Evolutionary conservation across 2,329 filamentous ascomycete species (phyloP).

Genomic region (Ustilaginoidea virens): DNA sequence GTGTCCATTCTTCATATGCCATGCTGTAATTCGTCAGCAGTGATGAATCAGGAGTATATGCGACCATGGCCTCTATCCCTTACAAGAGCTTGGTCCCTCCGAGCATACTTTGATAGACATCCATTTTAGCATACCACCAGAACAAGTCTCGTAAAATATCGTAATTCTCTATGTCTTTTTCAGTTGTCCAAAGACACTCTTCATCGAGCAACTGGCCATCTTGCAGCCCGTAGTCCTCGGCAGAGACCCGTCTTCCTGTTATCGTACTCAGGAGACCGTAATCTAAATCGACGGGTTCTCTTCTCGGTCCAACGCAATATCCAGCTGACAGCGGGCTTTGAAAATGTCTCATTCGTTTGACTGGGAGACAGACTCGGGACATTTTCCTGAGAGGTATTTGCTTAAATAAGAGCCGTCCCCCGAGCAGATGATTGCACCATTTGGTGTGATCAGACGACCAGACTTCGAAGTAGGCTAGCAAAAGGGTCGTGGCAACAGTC

Average conservation of each 20-base stretch:
- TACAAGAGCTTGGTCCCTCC: conserved; percentile 77
- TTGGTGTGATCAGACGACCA: conserved; percentile 90
- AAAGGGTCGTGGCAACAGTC: conserved; percentile 73
- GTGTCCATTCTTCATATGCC: conserved; percentile 67
- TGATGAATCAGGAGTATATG: background rate
- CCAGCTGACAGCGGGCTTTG: conserved; percentile 1
- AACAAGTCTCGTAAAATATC: conserved; percentile 74
- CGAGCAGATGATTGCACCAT: conserved; percentile 86
- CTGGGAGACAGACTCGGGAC: conserved; percentile 52
- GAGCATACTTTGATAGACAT: conserved; percentile 78
- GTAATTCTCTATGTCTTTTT: conserved; percentile 60
- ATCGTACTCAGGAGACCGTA: conserved; percentile 24
- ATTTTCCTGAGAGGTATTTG: conserved; percentile 69
- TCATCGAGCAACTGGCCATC: conserved; percentile 13
- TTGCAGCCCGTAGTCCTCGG: conserved; percentile 22
- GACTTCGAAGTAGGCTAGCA: conserved; percentile 86
- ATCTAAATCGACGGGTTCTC: conserved; percentile 25
- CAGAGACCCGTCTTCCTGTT: conserved; percentile 21
- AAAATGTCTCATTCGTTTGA: conserved; percentile 31
- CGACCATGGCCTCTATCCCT: background rate
- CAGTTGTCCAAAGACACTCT: conserved; percentile 17
- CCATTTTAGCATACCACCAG: conserved; percentile 95
- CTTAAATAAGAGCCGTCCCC: conserved; percentile 64
- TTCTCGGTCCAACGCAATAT: conserved; percentile 2
- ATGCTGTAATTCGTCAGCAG: conserved; percentile 36